Percentiles rank a stretch among this genome's conserved stretches.
These are phyloP conservation scores for Aurinia saxatilis DNA, from an alignment of 345 rosid genomes.

Conservation along the genomic window DNA sequence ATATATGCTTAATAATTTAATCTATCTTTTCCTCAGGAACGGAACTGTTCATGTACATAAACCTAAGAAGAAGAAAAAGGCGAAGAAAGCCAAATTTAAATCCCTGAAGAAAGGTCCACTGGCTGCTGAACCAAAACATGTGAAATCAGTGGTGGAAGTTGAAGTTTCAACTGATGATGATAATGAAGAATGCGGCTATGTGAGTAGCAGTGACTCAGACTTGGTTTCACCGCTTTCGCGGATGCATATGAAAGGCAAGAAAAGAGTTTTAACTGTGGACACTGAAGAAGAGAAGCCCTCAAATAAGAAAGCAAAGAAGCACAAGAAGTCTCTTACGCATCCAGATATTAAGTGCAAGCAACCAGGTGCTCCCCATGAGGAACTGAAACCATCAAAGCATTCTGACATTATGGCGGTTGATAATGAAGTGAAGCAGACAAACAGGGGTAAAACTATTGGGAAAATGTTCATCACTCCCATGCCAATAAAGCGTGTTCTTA, in stretches of 20 bases:
- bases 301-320: conserved; percentile 76
- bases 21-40: conserved; percentile 39
- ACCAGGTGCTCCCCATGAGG: conserved; percentile 41
- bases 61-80: conserved; percentile 81
- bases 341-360: conserved; percentile 36
- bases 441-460: conserved; percentile 73
- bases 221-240: conserved; percentile 37
- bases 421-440: conserved; percentile 50
- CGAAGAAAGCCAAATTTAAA: conserved; percentile 86
- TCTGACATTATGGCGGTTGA: conserved; percentile 38
- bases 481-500: conserved; percentile 77
- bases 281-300: conserved; percentile 46
- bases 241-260: conserved; percentile 56
- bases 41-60: conserved; percentile 41
- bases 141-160: conserved; percentile 44
- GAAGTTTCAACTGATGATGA: conserved; percentile 33
- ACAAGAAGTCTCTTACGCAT: conserved; percentile 40
- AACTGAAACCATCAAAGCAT: conserved; percentile 32
- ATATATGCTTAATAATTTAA: neutral
- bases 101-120: conserved; percentile 85
- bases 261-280: conserved; percentile 36
- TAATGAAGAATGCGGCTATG: conserved; percentile 41
- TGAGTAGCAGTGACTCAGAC: conserved; percentile 50
- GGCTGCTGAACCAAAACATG: conserved; percentile 51
- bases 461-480: conserved; percentile 67